Percentiles rank a stretch among this genome's conserved stretches.
Evolutionary conservation across 352 stramenopile genomes (phyloP).

Genomic region (Phytophthora palmivora): DNA sequence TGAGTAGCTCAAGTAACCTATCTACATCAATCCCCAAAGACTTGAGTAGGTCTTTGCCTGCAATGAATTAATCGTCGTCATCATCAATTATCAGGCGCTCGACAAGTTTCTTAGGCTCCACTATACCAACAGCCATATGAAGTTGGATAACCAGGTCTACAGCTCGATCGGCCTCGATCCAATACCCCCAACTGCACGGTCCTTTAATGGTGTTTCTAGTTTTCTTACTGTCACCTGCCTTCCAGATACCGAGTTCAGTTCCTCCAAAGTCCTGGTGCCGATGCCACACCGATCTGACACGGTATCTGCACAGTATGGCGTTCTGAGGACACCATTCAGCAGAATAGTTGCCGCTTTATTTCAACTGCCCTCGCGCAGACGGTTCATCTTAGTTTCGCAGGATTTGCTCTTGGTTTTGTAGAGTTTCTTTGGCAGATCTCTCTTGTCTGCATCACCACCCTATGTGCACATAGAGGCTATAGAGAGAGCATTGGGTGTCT

Average conservation of each 20-base stretch:
- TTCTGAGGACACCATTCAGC: conserved; percentile 11
- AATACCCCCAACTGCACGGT: conserved; percentile 14
- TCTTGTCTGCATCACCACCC: conserved; percentile 1
- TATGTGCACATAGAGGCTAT: conserved; percentile 3
- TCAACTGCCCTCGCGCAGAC: conserved; percentile 11
- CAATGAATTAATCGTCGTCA: conserved; percentile 19
- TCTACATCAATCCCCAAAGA: conserved; percentile 12
- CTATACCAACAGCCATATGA: conserved; percentile 1
- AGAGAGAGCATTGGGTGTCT: too few relatives aligned
- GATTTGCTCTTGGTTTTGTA: conserved; percentile 10
- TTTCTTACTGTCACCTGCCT: neutral
- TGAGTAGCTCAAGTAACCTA: conserved; percentile 5
- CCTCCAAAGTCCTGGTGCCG: neutral
- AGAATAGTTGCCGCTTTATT: conserved; percentile 12
- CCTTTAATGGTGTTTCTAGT: neutral
- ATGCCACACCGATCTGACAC: conserved; percentile 5
- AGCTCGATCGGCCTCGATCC: conserved; percentile 2
- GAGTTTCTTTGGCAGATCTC: conserved; percentile 6
- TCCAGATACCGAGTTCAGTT: neutral
- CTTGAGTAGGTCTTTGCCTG: conserved; percentile 4
- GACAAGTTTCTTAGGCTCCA: conserved; percentile 1
- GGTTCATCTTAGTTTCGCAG: conserved; percentile 6
- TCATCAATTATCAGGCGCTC: conserved; percentile 6
- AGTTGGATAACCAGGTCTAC: conserved; percentile 6
- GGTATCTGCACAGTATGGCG: conserved; percentile 6